Base-by-base conservation (phyloP, 768 basidiomycete genomes). In the Calocera viscosa region DNA sequence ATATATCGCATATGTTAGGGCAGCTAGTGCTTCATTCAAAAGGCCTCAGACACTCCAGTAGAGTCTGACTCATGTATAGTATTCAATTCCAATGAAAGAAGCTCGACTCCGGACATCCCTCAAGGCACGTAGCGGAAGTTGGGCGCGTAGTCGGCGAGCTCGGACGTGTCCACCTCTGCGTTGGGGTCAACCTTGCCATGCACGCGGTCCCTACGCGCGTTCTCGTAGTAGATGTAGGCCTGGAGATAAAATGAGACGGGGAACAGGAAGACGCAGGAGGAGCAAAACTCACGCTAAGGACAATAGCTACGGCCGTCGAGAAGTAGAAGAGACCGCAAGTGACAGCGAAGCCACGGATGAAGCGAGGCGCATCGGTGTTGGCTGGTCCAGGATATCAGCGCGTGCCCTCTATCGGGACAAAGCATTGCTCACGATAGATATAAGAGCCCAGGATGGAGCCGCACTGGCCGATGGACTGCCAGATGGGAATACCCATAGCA, bases 381-480 rank as follows among this genome's bases (percentile, higher is more conserved):
- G 43, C 35, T 38, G 14, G 14, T 38, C 5, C 14, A 14, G 14
- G 35, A 38, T 14, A 38, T 38, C 35, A 38, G 35, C 35, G 35
- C n/a, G n/a, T n/a, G n/a, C n/a, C n/a, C n/a, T n/a, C n/a, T n/a
- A n/a, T n/a, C n/a, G n/a, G n/a, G n/a, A n/a, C n/a, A n/a, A n/a
- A n/a, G n/a, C n/a, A n/a, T n/a, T n/a, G 35, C 35, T 38, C 35
- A 38, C 35, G 43, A 19, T 47, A 47, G 24, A 47, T 47, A 19
- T 47, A 47, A 47, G 43, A 47, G 5, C 43, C 43, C 16, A 47
- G 43, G 24, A 47, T 47, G 43, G 43, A 47, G 19, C 88, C 88
- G 63, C 87, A 84, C 72, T 90, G 89, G 0, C 89, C 89, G 38
- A 90, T 88, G 14, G 86, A 82, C 84, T 89, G 89, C 72, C 89